Percentiles rank a stretch among this genome's conserved stretches.
These are phyloP conservation scores for Mucor plumbeus DNA, from an alignment of 371 early-diverging fungal genomes.

Conservation along the genomic window DNA sequence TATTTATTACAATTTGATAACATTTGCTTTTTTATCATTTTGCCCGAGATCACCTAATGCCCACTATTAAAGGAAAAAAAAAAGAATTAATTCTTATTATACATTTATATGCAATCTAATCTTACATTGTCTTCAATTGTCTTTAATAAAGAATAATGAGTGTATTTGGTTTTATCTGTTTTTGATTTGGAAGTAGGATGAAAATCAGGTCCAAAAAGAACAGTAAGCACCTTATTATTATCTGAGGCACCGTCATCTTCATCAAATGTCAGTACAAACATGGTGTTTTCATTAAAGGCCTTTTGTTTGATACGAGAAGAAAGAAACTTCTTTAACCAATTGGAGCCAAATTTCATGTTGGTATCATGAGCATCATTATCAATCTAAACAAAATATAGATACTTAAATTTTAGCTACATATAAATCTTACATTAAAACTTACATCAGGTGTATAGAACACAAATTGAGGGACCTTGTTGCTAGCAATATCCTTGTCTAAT, in stretches of 20 bases:
- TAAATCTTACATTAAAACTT: background rate
- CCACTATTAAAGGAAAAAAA: conserved; percentile 34
- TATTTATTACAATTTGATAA: conserved; percentile 4
- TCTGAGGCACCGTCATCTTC: conserved; percentile 49
- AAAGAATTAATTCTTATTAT: too few relatives aligned
- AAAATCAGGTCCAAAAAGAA: conserved; percentile 59
- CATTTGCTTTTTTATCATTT: conserved; percentile 41
- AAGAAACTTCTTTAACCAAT: conserved; percentile 64
- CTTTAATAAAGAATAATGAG: conserved; percentile 66
- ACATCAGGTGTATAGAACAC: conserved; percentile 17
- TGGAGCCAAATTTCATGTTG: conserved; percentile 48
- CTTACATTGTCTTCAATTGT: conserved; percentile 61
- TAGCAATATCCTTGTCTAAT: conserved; percentile 53
- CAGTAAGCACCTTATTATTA: conserved; percentile 52
- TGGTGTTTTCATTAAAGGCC: conserved; percentile 55
- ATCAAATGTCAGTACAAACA: conserved; percentile 62
- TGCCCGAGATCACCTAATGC: conserved; percentile 57
- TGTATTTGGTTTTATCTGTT: conserved; percentile 57
- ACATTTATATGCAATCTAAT: too few relatives aligned
- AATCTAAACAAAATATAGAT: conserved; percentile 20
- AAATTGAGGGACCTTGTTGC: conserved; percentile 54
- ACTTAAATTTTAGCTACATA: too few relatives aligned
- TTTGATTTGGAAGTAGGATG: conserved; percentile 32
- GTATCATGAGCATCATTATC: conserved; percentile 67
- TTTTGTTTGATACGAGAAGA: conserved; percentile 55